Base-by-base conservation (phyloP, 768 basidiomycete species). In the Tephrocybe sp. region DNA sequence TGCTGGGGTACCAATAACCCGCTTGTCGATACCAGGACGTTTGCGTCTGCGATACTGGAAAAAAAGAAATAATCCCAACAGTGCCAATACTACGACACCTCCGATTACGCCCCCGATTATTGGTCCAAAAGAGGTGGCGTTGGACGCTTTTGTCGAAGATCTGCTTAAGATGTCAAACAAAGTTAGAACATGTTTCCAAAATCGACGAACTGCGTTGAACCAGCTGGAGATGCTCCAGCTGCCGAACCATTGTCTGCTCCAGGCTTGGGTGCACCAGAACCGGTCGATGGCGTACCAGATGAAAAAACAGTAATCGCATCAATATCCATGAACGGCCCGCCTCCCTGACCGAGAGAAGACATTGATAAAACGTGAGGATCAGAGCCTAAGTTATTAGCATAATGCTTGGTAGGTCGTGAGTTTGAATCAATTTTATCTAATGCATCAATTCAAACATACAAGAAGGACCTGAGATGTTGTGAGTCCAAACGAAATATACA, bases 241-340 rank as follows among this genome's bases (percentile, higher is more conserved):
- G 44, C 10, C 15, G 45, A 19, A 10, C 39, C 30, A n/a, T 38
- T 19, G 8, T 18, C 37, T 38, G 37, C 21, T 8, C 37, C 37
- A n/a, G 37, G 5, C 5, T 18, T 9, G 5, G 37, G 45, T 12
- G 19, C 11, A 15, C 21, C 41, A 23, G 23, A 21, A 34, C 24
- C 13, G 10, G 37, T n/a, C 45, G 40, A 47, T 13, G 49, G 19
- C 9, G 49, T 23, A 9, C 29, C 45, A 7, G 64, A 61, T 13
- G 67, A 67, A 56, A 65, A 74, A 9, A 76, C 65, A 10, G 57
- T 60, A 19, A 78, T 64, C 12, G 67, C 63, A 50, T 78, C 76
- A 24, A 78, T 43, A 55, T 79, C 76, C 38, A 78, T 64, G 54
- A 72, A 76, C 10, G 65, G 67, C 1, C 69, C 67, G 13, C 61